These are phyloP conservation scores for Kluyveromyces marxianus DNA, from an alignment of 1,139 yeast species.

Conservation along the genomic window DNA sequence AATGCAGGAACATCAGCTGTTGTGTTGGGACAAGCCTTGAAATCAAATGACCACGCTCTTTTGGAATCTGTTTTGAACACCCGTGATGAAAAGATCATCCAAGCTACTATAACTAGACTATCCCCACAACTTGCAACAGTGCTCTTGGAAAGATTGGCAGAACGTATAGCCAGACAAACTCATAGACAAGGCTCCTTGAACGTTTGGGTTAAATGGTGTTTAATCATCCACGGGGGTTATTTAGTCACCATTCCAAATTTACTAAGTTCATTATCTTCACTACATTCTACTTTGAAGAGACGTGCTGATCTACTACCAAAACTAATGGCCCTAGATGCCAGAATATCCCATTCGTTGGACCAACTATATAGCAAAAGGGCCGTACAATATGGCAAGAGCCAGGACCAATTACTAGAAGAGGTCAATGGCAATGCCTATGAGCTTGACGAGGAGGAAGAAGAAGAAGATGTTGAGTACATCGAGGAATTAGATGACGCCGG, in stretches of 20 bases:
- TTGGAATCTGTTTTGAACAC: slow-evolving; percentile 75
- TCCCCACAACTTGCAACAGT: slow-evolving; percentile 68
- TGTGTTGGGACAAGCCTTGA: slow-evolving; percentile 62
- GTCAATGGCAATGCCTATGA: slow-evolving; percentile 18
- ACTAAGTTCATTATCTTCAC: slow-evolving; percentile 57
- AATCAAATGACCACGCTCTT: slow-evolving; percentile 61
- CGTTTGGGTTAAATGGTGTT: slow-evolving; percentile 89
- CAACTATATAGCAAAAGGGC: slow-evolving; percentile 59
- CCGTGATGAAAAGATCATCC: slow-evolving; percentile 66
- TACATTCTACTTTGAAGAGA: slow-evolving; percentile 69
- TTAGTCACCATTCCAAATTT: slow-evolving; percentile 61
- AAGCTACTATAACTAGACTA: slow-evolving; percentile 60
- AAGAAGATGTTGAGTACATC: slow-evolving; percentile 36
- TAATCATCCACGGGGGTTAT: slow-evolving; percentile 85
- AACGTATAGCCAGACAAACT: slow-evolving; percentile 64
- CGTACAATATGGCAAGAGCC: slow-evolving; percentile 35
- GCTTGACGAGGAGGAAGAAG: slow-evolving; percentile 13
- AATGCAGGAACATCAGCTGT: slow-evolving; percentile 60
- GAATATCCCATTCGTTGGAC: slow-evolving; percentile 62
- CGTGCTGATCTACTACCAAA: slow-evolving; percentile 74
- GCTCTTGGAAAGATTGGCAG: slow-evolving; percentile 76
- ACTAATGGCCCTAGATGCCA: slow-evolving; percentile 74
- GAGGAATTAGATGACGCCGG: slow-evolving; percentile 37
- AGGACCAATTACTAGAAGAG: slow-evolving; percentile 29
- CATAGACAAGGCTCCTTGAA: slow-evolving; percentile 63